Base-by-base conservation (phyloP, 192 early-diverging fungal species). In the Umbelopsis vinacea region DNA sequence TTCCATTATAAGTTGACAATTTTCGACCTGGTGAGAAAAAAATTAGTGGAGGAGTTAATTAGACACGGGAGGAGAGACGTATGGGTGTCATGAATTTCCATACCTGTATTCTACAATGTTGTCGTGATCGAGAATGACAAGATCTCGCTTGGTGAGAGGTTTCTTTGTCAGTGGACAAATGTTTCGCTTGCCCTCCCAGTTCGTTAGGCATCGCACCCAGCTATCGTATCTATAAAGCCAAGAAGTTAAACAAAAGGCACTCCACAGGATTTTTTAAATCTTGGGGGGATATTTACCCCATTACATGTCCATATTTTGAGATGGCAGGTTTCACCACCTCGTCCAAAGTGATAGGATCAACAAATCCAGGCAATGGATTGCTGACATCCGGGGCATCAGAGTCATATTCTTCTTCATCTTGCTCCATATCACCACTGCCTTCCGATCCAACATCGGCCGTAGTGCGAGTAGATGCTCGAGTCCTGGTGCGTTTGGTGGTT, bases 151-250 rank as follows among this genome's bases (percentile, higher is more conserved):
- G 52, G 94, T 90, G 66, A 96, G 77, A 37, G 93, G 90, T 76
- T 95, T 96, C 85, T 97, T 97, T 40, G 96, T 96, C 74, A 97
- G 84, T 43, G 96, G 96, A 45, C 96, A 97, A 38, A 93, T 93
- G 78, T 96, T 97, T 69, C 90, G 87, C 73, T 91, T 90, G 52
- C 88, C 84, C 40, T 89, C 91, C 72, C 90, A 91, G 50, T 90
- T 88, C 60, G 90, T 89, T 66, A 97, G 79, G 71, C 95, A 96
- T 43, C 94, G 90, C 40, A 94, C 90, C 93, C 93, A 94, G 76
- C 87, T 93, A 68, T 94, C 91, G 46, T 83, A 83, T 40, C 81
- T 82, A 21, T 50, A 21, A 40, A 48, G 21, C 4, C 29, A 74
- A 43, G 19, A 66, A 40, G 24, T 24, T 71, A 35, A 81, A 52